Conservation (phyloP, 179 eudicot species). For the Beta lomatogona region DNA sequence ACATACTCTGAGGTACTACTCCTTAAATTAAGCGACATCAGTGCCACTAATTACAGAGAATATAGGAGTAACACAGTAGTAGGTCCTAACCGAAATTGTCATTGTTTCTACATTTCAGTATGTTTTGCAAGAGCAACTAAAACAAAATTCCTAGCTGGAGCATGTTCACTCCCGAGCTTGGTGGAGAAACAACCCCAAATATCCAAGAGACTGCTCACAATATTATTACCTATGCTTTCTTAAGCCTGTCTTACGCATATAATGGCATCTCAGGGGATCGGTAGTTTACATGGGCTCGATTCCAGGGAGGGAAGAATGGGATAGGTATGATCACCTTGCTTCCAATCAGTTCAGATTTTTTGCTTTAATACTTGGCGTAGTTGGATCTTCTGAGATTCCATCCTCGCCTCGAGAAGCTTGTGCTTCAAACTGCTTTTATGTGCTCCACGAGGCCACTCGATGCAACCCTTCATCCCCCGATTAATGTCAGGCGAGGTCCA, state of each 20-base stretch:
- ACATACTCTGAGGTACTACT: slow-evolving; percentile 12
- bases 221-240: slow-evolving; percentile 12
- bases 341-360: slow-evolving; percentile 40
- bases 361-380: slow-evolving; percentile 86
- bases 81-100: not conserved
- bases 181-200: not conserved
- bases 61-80: slow-evolving; percentile 13
- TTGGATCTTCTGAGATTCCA: slow-evolving; percentile 80
- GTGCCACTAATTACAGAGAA: slow-evolving; percentile 21
- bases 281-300: slow-evolving; percentile 16
- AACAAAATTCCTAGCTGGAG: slow-evolving; percentile 36
- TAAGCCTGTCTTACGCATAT: not conserved
- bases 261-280: slow-evolving; percentile 5
- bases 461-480: slow-evolving; percentile 86
- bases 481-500: slow-evolving; percentile 82
- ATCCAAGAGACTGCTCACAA: slow-evolving; percentile 4
- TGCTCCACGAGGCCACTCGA: slow-evolving; percentile 73
- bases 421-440: slow-evolving; percentile 75
- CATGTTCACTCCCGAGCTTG: slow-evolving; percentile 12
- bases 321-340: not conserved
- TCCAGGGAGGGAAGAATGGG: not conserved
- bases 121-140: slow-evolving; percentile 17
- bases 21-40: slow-evolving; percentile 22
- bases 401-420: slow-evolving; percentile 77
- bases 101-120: slow-evolving; percentile 13